Conservation (phyloP, 2,329 filamentous ascomycete genomes). For the Microascus cirrosus region DNA sequence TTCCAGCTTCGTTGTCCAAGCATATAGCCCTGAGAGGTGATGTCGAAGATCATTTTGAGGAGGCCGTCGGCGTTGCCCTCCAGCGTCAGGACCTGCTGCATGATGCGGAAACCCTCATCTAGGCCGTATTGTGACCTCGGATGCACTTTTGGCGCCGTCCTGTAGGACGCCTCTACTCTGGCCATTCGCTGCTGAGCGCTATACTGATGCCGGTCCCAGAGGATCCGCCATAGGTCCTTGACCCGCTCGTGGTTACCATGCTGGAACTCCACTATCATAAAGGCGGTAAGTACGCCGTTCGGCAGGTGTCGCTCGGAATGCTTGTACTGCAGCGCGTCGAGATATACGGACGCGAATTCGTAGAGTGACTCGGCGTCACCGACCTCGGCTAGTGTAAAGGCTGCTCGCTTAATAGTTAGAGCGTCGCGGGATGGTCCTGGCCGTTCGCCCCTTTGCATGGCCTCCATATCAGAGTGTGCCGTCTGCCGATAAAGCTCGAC, state of each 20-base stretch:
- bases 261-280: slow-evolving; percentile 57
- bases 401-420: slow-evolving; percentile 18
- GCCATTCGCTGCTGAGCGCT: slow-evolving; percentile 11
- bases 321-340: slow-evolving; percentile 5
- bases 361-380: slow-evolving; percentile 41
- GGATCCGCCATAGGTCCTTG: slow-evolving; percentile 53
- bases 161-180: background rate
- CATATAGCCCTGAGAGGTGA: slow-evolving; percentile 56
- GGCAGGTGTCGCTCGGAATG: slow-evolving; percentile 23
- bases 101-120: slow-evolving; percentile 33
- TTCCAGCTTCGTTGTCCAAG: slow-evolving; percentile 77
- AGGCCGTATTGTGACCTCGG: slow-evolving; percentile 42
- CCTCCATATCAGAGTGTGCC: background rate
- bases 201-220: slow-evolving; percentile 39
- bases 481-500: slow-evolving; percentile 13
- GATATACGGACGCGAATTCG: slow-evolving; percentile 45
- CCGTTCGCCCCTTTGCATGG: background rate
- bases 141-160: slow-evolving; percentile 20
- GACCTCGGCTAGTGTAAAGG: slow-evolving; percentile 21
- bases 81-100: slow-evolving; percentile 32
- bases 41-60: slow-evolving; percentile 35
- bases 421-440: slow-evolving; percentile 6
- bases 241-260: slow-evolving; percentile 49
- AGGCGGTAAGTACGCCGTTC: slow-evolving; percentile 43
- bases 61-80: slow-evolving; percentile 33